These are phyloP conservation scores for Arachis hypogaea DNA, from an alignment of 306 rosid species.

Conservation along the genomic window DNA sequence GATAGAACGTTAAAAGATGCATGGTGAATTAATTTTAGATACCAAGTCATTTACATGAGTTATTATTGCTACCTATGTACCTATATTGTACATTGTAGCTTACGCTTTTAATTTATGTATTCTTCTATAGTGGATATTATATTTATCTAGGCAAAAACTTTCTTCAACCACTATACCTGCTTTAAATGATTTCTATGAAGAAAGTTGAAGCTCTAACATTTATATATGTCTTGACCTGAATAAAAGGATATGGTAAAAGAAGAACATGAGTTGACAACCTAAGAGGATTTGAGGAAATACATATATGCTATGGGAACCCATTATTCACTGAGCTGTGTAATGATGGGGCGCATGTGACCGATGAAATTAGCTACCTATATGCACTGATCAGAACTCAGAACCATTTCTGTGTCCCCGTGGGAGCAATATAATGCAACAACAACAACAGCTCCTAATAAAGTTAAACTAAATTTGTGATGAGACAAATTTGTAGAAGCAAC, in stretches of 20 bases:
- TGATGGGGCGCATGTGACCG: slow-evolving; percentile 81
- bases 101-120: background rate
- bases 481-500: slow-evolving; percentile 40
- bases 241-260: slow-evolving; percentile 39
- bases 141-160: background rate
- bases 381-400: slow-evolving; percentile 43
- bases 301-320: slow-evolving; percentile 45
- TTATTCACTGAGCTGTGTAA: slow-evolving; percentile 65
- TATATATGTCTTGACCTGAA: slow-evolving; percentile 21
- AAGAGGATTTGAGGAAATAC: slow-evolving; percentile 39
- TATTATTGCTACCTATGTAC: background rate
- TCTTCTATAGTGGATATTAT: background rate
- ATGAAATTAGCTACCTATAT: slow-evolving; percentile 52
- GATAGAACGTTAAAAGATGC: background rate
- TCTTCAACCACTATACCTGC: background rate
- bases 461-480: slow-evolving; percentile 26
- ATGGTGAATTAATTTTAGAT: background rate
- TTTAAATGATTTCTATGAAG: background rate
- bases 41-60: background rate
- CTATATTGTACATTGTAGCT: background rate
- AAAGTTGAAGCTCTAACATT: slow-evolving; percentile 9
- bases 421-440: slow-evolving; percentile 8
- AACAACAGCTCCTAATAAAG: slow-evolving; percentile 15
- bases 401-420: slow-evolving; percentile 26
- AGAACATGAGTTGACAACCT: slow-evolving; percentile 46